A percentile compares a stretch with the other conserved stretches of the same genome.
Evolutionary conservation across 768 basidiomycete species (phyloP).

Genomic region (Agaricus bisporus): DNA sequence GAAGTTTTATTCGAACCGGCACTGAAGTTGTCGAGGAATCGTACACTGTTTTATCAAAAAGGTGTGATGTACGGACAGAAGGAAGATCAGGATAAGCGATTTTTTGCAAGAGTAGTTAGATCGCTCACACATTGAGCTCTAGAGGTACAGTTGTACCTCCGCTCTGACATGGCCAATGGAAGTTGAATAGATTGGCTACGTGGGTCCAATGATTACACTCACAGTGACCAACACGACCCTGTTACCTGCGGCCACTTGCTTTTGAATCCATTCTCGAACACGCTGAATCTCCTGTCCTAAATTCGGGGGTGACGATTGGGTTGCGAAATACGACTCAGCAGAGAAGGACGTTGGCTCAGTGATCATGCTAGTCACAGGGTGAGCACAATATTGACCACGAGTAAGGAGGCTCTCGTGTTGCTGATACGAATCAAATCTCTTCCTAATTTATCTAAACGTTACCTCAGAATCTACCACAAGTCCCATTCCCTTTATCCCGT

Average conservation of each 20-base stretch:
- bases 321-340: constrained; percentile 85
- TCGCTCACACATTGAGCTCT: constrained; percentile 95
- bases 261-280: constrained; percentile 64
- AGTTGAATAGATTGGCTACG: constrained; percentile 3
- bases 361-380: constrained; percentile 17
- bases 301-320: constrained; percentile 71
- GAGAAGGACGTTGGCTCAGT: constrained; percentile 54
- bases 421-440: constrained; percentile 3
- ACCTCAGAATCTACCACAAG: constrained; percentile 7
- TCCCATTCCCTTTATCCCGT: constrained; percentile 40
- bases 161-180: constrained; percentile 50
- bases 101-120: constrained; percentile 16
- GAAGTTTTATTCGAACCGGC: constrained; percentile 53
- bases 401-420: not conserved
- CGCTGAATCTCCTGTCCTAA: constrained; percentile 62
- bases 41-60: constrained; percentile 55
- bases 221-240: constrained; percentile 94
- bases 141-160: constrained; percentile 97
- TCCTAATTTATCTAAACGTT: constrained; percentile 6
- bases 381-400: not conserved
- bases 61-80: not conserved
- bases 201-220: constrained; percentile 21
- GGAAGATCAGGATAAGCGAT: constrained; percentile 2
- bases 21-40: constrained; percentile 98
- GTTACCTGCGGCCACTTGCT: constrained; percentile 57